These are phyloP conservation scores for Solanum ossicruentum DNA, from an alignment of 257 asterid species.

Conservation along the genomic window DNA sequence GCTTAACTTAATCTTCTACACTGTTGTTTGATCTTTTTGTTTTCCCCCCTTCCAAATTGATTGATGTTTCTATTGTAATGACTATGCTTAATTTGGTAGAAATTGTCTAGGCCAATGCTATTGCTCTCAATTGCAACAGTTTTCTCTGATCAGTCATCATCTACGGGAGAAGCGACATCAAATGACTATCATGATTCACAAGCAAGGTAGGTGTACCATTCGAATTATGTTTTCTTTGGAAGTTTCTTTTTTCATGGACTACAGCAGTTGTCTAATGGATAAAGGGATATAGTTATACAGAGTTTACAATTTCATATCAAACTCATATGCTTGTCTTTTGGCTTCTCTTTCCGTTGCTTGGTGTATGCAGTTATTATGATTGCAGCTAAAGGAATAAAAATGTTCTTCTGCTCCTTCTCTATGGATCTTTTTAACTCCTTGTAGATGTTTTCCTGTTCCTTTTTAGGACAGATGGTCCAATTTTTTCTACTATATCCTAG, in stretches of 20 bases:
- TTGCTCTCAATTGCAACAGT: conserved; percentile 29
- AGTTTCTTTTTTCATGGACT: background rate
- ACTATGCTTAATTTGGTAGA: conserved; percentile 11
- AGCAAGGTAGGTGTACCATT: background rate
- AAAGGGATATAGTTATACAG: background rate
- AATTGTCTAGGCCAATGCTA: conserved; percentile 35
- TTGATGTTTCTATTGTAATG: background rate
- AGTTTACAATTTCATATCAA: background rate
- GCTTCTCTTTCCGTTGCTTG: background rate
- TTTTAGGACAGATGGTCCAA: background rate
- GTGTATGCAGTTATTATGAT: background rate
- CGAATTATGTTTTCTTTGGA: background rate
- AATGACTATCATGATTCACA: background rate
- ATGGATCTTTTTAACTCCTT: background rate
- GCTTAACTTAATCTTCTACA: background rate
- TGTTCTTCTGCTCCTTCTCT: background rate
- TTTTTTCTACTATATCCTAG: too few species aligned
- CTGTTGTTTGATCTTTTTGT: background rate
- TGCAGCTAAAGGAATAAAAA: background rate
- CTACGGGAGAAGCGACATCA: background rate
- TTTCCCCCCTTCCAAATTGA: background rate
- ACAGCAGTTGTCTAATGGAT: background rate
- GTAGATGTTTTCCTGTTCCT: background rate
- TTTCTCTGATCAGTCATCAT: conserved; percentile 20
- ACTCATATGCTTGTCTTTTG: background rate